Conservation (phyloP, 148 eudicot species). For the Euryodendron excelsum region DNA sequence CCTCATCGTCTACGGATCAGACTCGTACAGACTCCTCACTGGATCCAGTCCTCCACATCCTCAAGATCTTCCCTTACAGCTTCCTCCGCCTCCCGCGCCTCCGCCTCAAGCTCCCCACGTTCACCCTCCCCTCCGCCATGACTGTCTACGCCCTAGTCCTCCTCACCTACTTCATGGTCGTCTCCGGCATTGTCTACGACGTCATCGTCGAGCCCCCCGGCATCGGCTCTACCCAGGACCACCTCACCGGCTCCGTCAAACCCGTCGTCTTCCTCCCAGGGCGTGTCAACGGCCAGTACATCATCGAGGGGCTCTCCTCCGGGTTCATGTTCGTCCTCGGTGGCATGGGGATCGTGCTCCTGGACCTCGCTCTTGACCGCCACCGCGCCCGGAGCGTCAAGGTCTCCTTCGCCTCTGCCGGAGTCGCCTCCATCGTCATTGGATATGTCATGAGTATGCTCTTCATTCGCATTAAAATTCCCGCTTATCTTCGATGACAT, state of each 20-base stretch:
- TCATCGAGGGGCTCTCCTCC: conserved; percentile 83
- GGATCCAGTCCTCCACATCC: conserved; percentile 56
- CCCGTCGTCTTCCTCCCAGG: conserved; percentile 93
- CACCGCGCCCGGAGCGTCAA: conserved; percentile 58
- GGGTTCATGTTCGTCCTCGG: conserved; percentile 95
- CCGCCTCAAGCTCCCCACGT: conserved; percentile 70
- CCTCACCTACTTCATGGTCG: conserved; percentile 87
- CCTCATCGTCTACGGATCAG: not conserved
- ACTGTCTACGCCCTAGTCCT: conserved; percentile 65
- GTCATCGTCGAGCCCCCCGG: conserved; percentile 97
- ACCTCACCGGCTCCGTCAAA: conserved; percentile 55
- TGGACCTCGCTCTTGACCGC: conserved; percentile 70
- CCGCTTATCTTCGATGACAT: conserved; percentile 63
- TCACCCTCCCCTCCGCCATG: conserved; percentile 70
- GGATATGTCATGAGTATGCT: conserved; percentile 89
- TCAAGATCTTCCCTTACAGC: conserved; percentile 49
- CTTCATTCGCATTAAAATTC: conserved; percentile 89
- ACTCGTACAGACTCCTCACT: conserved; percentile 15
- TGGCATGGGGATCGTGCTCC: conserved; percentile 65
- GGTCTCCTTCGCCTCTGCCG: conserved; percentile 59
- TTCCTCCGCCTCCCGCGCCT: conserved; percentile 74
- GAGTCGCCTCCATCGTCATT: conserved; percentile 46
- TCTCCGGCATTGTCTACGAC: conserved; percentile 90
- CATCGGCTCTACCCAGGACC: conserved; percentile 86
- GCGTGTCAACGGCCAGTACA: conserved; percentile 94